Base-by-base conservation (phyloP, 768 basidiomycete species). In the Lactarius sanguifluus region DNA sequence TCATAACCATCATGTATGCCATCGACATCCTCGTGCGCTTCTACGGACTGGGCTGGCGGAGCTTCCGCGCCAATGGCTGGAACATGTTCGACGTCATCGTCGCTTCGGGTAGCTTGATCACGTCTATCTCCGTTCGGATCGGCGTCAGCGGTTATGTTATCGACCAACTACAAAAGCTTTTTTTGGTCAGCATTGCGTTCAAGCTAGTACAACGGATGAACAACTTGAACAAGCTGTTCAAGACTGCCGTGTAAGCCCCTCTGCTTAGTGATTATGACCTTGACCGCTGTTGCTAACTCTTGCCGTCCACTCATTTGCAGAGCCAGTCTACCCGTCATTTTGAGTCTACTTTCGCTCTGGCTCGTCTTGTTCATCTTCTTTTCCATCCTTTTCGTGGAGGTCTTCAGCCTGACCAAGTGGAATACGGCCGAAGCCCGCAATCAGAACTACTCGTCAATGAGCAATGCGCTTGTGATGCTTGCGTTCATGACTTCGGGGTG, bases 401-500 rank as follows among this genome's bases (percentile, higher is more conserved):
- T 95, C 1, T 98, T 98, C 76, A 89, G 91, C 57, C 73, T 97
- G 77, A 95, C 94, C 4, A 93, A 94, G 71, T 93, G 91, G 89
- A 83, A 83, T 52, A 82, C 85, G 23, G 86, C 79, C 20, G 92
- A 90, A 70, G 87, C 80, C 2, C 80, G 82, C 54, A 86, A 82
- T 59, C 80, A 85, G 70, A 98, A 98, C 74, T 98, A 91, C 73
- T 84, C 87, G 38, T 85, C 87, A 0, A 83, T 98, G 76, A 85
- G 87, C 5, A 87, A 87, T 50, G 82, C 96, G 0, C 76, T 98
- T 59, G 84, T 98, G 50, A 95, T 97, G 91, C 78, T 98, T 56
- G 85, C 89, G 1, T 94, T 97, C 77, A 93, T 94, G 85, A 95
- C 90, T 67, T 91, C 92, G 38, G 96, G 95, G 94, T 96, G 75